Evolutionary conservation across 176 grass and related monocot species (phyloP).

Genomic region (Alloteropsis semialata): DNA sequence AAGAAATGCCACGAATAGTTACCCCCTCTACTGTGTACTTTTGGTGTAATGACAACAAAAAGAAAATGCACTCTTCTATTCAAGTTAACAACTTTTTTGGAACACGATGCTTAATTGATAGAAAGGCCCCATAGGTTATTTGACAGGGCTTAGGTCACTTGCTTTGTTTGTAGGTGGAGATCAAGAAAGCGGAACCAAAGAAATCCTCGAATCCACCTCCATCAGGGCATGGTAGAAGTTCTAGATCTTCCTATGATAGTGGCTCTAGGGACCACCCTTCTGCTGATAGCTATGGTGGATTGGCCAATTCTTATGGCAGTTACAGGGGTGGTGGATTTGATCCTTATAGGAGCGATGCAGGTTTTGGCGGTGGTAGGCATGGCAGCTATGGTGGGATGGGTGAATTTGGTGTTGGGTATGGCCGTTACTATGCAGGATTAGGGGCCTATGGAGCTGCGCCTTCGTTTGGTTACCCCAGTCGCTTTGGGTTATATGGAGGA

Average conservation of each 20-base stretch:
- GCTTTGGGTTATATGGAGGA: slow-evolving; percentile 66
- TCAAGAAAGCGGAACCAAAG: slow-evolving; percentile 99
- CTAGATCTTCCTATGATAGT: slow-evolving; percentile 75
- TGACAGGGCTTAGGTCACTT: slow-evolving; percentile 57
- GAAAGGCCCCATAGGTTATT: slow-evolving; percentile 39
- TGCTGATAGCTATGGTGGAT: slow-evolving; percentile 53
- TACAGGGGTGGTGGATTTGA: slow-evolving; percentile 55
- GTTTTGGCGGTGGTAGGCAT: slow-evolving; percentile 52
- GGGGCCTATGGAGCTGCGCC: slow-evolving; percentile 44
- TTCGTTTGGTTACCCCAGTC: slow-evolving; percentile 57
- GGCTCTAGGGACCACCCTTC: slow-evolving; percentile 65
- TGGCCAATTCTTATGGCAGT: slow-evolving; percentile 37
- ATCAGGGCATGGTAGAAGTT: slow-evolving; percentile 58
- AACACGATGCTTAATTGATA: slow-evolving; percentile 33
- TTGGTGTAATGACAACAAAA: neutral
- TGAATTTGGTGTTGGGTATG: slow-evolving; percentile 55
- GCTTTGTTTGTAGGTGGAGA: slow-evolving; percentile 98
- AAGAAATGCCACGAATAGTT: slow-evolving; percentile 21
- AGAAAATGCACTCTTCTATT: slow-evolving; percentile 21
- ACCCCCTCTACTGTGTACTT: neutral
- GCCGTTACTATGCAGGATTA: slow-evolving; percentile 65
- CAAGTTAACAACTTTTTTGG: neutral
- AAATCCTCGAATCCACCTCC: slow-evolving; percentile 65
- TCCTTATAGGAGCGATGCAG: slow-evolving; percentile 44
- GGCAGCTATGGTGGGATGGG: slow-evolving; percentile 53